phyloP scores from a whole-genome alignment of 129 eudicot species.

The Tanacetum coccineum region DNA sequence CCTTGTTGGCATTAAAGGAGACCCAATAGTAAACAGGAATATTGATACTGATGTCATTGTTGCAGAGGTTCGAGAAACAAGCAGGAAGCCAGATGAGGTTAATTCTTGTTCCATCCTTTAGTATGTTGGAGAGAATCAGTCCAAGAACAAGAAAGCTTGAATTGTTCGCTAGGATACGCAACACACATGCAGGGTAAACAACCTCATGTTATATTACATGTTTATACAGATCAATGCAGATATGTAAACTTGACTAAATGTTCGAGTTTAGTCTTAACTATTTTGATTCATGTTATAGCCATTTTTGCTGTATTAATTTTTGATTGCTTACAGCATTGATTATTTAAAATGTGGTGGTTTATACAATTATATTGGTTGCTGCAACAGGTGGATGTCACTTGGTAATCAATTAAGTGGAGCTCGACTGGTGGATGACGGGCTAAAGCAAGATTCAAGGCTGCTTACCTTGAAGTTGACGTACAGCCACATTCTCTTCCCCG shows the following conservation, averaged over 20 bases:
- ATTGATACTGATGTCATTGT: constrained; percentile 98
- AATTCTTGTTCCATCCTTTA: background rate
- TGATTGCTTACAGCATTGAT: no score
- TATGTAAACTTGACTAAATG: no score
- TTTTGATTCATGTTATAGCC: no score
- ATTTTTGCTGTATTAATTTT: no score
- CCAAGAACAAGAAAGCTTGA: constrained; percentile 97
- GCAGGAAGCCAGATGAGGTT: constrained; percentile 98
- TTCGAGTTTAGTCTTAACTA: no score
- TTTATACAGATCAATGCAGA: background rate
- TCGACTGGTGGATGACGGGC: constrained; percentile 82
- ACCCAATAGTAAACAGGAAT: constrained; percentile 88
- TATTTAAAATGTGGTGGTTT: no score
- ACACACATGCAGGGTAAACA: constrained; percentile 91
- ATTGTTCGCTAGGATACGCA: constrained; percentile 97
- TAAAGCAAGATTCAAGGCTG: constrained; percentile 88
- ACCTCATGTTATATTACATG: constrained; percentile 5
- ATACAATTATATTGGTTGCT: background rate
- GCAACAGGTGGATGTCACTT: constrained; percentile 82
- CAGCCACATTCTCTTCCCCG: constrained; percentile 84
- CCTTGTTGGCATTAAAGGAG: constrained; percentile 97
- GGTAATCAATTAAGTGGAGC: constrained; percentile 89
- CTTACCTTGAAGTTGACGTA: constrained; percentile 86
- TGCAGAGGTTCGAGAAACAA: constrained; percentile 99
- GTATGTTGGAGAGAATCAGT: constrained; percentile 87